These are phyloP conservation scores for Xerocomellus chrysenteron DNA, from an alignment of 768 basidiomycete species.

Conservation along the genomic window DNA sequence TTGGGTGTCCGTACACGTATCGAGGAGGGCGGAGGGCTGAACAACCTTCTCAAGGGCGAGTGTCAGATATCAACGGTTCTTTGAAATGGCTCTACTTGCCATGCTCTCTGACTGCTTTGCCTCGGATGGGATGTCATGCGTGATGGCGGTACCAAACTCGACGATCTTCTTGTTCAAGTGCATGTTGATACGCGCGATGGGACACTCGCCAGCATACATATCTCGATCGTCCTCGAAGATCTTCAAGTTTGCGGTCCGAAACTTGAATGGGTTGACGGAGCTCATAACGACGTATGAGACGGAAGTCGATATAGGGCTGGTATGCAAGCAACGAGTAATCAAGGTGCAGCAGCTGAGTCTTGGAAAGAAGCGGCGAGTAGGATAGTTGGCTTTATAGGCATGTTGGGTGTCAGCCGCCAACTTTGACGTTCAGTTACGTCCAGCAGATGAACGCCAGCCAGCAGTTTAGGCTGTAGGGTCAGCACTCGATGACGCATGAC, in stretches of 20 bases:
- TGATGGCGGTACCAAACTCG: neutral
- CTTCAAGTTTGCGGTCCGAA: neutral
- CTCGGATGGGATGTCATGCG: neutral
- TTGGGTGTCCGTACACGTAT: neutral
- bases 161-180: neutral
- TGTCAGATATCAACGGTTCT: neutral
- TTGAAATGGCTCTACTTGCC: neutral
- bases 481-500: too few relatives aligned
- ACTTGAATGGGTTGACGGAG: neutral
- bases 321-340: neutral
- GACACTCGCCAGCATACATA: neutral
- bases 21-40: neutral
- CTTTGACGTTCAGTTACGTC: neutral
- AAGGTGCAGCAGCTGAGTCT: neutral
- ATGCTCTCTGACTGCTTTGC: neutral
- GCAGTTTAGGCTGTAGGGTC: too few relatives aligned
- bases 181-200: neutral
- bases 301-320: neutral
- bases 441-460: neutral
- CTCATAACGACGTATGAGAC: neutral
- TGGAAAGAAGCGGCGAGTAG: neutral
- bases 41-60: neutral
- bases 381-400: neutral
- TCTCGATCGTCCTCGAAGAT: neutral
- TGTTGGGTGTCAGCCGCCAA: constrained; percentile 10